Evolutionary conservation across 1,284 basidiomycete species (phyloP), one percentile per base, ranked within the genome.

Genomic region (Ustilago esculenta): DNA sequence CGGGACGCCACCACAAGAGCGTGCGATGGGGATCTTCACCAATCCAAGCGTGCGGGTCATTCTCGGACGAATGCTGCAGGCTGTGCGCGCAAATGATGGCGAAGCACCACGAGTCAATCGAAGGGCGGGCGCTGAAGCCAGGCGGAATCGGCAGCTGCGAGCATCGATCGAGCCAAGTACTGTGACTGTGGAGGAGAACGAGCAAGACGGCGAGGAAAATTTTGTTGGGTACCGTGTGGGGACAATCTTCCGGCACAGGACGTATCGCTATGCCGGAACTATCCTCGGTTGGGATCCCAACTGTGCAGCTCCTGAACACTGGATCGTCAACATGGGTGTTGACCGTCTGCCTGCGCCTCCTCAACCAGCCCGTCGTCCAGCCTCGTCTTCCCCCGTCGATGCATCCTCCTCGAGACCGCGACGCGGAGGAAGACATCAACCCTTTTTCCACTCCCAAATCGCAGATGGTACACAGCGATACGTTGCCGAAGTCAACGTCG

Each of bases 321-420:
- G 73, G 73, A 73, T 73, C 35, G 32, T 50, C 34, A 55, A 56
- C 35, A 76, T 76, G 73, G 72, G 69, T 23, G 70, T 75, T 1
- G 67, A 72, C 35, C 46, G 46, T n/a, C 50, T 75, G 1, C 68
- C 68, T 5, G 32, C 58, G 5, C 50, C 63, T 6, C 17, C 37
- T 34, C 18, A 18, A 15, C 30, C n/a, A 10, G 21, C 17, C 9
- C 8, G 37, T 24, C 30, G 10, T 1, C 6, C 42, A 7, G 30
- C 27, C n/a, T 40, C 33, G 3, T 9, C 20, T 5, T 41, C 45
- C 24, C 25, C 24, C 27, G 27, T 29, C 27, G 17, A 27, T 5
- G 5, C 48, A 9, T 10, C 32, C 10, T 11, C 25, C 8, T n/a
- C n/a, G n/a, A 12, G 7, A 21, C 12, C 34, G n/a, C 11, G 34